These are phyloP conservation scores for Vigna unguiculata DNA, from an alignment of 306 rosid species.

Conservation along the genomic window DNA sequence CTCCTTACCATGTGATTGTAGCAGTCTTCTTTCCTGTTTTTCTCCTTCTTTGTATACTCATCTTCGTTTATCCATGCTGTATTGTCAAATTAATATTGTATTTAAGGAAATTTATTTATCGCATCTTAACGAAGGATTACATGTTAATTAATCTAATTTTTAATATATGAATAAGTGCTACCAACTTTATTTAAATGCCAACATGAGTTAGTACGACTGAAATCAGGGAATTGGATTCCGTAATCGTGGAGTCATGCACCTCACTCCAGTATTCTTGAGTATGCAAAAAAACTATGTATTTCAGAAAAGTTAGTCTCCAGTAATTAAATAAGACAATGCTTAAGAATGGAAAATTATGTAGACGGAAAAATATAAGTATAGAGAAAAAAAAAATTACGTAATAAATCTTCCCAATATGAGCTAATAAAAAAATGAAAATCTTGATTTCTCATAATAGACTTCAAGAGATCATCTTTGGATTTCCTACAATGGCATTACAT, in stretches of 20 bases:
- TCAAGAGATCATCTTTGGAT: too few species aligned
- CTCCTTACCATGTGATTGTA: constrained; percentile 12
- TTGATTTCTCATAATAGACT: too few species aligned
- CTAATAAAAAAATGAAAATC: too few species aligned
- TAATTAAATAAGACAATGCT: background rate
- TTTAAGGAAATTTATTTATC: constrained; percentile 10
- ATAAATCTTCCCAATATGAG: too few species aligned
- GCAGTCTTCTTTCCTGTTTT: constrained; percentile 5
- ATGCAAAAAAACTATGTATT: background rate
- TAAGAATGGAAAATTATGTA: too few species aligned
- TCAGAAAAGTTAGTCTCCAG: background rate
- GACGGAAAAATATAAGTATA: too few species aligned
- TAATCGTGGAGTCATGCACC: background rate
- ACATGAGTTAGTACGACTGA: background rate
- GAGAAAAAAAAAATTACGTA: too few species aligned
- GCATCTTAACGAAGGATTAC: background rate
- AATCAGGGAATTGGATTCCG: background rate
- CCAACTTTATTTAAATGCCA: background rate
- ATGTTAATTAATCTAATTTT: background rate
- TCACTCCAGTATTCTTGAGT: background rate
- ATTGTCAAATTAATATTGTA: constrained; percentile 29
- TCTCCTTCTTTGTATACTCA: constrained; percentile 21
- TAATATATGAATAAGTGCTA: background rate
- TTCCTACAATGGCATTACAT: too few species aligned
- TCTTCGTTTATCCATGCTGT: constrained; percentile 14